These are phyloP conservation scores for Afroboletus lepidellus DNA, from an alignment of 1,284 basidiomycete species.

Conservation along the genomic window DNA sequence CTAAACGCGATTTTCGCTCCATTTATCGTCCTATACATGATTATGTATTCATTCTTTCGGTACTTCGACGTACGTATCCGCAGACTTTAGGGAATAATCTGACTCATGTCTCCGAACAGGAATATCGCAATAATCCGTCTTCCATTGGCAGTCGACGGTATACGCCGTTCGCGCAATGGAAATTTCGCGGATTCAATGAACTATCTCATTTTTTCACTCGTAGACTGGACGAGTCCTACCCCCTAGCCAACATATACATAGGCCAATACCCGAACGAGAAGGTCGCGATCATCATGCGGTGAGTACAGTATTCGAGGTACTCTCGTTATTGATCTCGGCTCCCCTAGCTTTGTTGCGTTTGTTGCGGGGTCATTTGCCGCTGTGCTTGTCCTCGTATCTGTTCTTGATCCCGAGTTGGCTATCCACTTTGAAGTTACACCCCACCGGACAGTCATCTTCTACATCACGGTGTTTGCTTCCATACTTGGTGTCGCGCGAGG, in stretches of 20 bases:
- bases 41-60: constrained; percentile 99
- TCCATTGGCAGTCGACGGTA: constrained; percentile 90
- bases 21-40: constrained; percentile 94
- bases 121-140: constrained; percentile 98
- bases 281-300: constrained; percentile 86
- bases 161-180: constrained; percentile 95
- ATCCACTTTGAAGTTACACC: constrained; percentile 94
- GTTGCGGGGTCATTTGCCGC: constrained; percentile 95
- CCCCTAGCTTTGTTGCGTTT: constrained; percentile 79
- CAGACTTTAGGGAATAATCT: neutral
- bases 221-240: constrained; percentile 85
- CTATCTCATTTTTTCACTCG: constrained; percentile 90
- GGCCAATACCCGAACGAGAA: constrained; percentile 98
- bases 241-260: constrained; percentile 90
- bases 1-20: constrained; percentile 94
- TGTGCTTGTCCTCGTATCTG: constrained; percentile 86
- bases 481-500: constrained; percentile 88
- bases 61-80: constrained; percentile 84
- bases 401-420: constrained; percentile 90
- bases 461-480: constrained; percentile 85
- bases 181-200: constrained; percentile 99
- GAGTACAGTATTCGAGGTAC: constrained; percentile 23
- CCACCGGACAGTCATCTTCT: constrained; percentile 91
- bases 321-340: neutral
- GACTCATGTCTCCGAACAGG: constrained; percentile 47